Percentiles rank a stretch among this genome's conserved stretches.
These are phyloP conservation scores for Rhytidiadelphus loreus DNA, from an alignment of 225 moss, liverwort and hornwort genomes.

Conservation along the genomic window DNA sequence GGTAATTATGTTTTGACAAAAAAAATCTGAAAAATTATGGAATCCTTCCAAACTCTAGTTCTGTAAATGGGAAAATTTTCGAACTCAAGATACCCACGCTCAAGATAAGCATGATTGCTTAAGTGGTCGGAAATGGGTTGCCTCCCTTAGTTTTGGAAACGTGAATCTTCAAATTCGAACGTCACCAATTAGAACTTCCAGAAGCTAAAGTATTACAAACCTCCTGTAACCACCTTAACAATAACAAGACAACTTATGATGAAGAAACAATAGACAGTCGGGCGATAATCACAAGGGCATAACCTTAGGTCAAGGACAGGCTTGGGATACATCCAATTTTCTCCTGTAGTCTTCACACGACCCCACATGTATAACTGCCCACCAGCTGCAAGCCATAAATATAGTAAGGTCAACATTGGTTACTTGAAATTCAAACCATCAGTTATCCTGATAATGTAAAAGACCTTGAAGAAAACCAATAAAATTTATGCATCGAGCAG, in stretches of 20 bases:
- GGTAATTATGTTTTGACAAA: too few relatives aligned
- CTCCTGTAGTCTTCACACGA: slow-evolving; percentile 91
- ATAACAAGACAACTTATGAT: background rate
- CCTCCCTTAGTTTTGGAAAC: background rate
- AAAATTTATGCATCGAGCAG: background rate
- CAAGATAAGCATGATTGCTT: too few relatives aligned
- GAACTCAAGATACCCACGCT: too few relatives aligned
- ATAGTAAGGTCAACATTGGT: background rate
- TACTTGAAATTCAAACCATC: background rate
- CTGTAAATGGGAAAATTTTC: too few relatives aligned
- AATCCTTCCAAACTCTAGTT: too few relatives aligned
- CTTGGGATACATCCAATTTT: slow-evolving; percentile 99
- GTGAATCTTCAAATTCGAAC: background rate
- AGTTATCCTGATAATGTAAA: background rate
- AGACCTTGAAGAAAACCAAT: background rate
- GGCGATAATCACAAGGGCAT: background rate
- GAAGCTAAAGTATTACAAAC: background rate
- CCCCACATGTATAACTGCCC: slow-evolving; percentile 98
- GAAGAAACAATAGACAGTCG: background rate
- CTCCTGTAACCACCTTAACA: background rate
- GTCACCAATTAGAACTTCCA: background rate
- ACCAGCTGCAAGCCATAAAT: slow-evolving; percentile 38
- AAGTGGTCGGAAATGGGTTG: too few relatives aligned
- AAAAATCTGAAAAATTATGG: too few relatives aligned
- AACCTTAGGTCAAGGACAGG: slow-evolving; percentile 94